Conservation (phyloP, 345 rosid genomes). For the Salix purpurea region DNA sequence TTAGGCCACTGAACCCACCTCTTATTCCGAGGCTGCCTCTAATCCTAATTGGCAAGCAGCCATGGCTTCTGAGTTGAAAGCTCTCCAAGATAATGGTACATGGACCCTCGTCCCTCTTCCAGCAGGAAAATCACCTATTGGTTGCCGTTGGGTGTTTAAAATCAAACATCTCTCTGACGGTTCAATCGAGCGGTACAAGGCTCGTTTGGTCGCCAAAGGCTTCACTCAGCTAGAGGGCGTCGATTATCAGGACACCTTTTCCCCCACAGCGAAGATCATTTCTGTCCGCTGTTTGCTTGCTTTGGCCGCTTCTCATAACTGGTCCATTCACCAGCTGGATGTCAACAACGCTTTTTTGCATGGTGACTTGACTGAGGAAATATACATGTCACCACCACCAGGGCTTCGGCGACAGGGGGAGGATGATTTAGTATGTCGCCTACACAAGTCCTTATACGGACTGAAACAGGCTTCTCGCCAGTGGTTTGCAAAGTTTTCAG, state of each 20-base stretch:
- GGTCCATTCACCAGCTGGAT: neutral
- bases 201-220: neutral
- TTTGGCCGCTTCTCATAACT: neutral
- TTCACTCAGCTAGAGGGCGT: neutral
- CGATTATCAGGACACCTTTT: neutral
- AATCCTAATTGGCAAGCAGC: neutral
- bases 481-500: neutral
- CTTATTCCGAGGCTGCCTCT: neutral
- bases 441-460: neutral
- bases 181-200: neutral
- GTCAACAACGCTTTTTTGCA: neutral
- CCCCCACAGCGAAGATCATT: neutral
- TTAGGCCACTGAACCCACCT: neutral
- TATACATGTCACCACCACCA: neutral
- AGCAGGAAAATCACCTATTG: fast-evolving
- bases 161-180: neutral
- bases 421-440: neutral
- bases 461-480: neutral
- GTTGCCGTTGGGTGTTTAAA: neutral
- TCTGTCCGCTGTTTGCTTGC: neutral
- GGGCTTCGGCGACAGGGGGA: neutral
- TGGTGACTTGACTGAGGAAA: neutral
- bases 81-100: neutral
- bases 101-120: neutral
- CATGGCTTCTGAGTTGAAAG: neutral